These are phyloP conservation scores for Ceratobasidium sp. DNA, from an alignment of 1,284 basidiomycete species.

Conservation along the genomic window DNA sequence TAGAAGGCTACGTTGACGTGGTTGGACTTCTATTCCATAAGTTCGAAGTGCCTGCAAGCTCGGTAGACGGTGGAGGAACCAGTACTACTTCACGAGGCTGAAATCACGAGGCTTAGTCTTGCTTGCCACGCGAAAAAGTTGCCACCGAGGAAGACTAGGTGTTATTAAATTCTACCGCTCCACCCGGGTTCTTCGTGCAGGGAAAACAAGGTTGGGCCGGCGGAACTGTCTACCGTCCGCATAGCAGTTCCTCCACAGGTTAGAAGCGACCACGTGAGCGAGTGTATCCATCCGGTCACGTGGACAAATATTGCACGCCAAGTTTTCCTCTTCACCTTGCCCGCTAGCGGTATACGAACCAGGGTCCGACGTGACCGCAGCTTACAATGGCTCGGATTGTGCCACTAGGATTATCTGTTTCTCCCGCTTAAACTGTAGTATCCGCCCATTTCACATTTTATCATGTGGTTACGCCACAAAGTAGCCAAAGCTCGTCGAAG, in stretches of 20 bases:
- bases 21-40: background rate
- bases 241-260: background rate
- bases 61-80: background rate
- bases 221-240: background rate
- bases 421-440: too few species aligned
- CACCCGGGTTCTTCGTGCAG: background rate
- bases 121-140: conserved; percentile 65
- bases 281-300: background rate
- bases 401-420: too few species aligned
- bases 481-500: too few species aligned
- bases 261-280: background rate
- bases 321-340: too few species aligned
- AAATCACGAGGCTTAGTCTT: conserved; percentile 63
- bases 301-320: background rate
- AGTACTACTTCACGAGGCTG: background rate
- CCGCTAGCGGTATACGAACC: too few species aligned
- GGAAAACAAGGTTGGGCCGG: background rate
- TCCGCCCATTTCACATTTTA: too few species aligned
- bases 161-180: conserved; percentile 48
- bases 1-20: background rate
- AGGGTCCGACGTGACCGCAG: too few species aligned
- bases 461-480: too few species aligned
- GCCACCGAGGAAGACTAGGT: background rate
- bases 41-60: background rate
- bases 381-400: too few species aligned